A percentile compares a stretch with the other conserved stretches of the same genome.
These are phyloP conservation scores for Teunomyces pallodes DNA, from an alignment of 805 yeast species.

Conservation along the genomic window DNA sequence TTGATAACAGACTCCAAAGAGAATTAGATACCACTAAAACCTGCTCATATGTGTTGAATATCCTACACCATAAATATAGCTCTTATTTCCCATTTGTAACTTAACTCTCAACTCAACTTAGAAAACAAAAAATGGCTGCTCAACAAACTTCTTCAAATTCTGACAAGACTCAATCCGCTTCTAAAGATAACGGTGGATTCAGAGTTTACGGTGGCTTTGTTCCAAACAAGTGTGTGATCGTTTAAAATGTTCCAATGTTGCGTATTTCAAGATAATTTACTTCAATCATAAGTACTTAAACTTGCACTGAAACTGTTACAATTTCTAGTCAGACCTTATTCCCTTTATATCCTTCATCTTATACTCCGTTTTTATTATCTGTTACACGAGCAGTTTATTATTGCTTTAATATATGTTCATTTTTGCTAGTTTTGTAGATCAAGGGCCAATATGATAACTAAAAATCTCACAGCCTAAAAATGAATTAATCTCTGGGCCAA, in stretches of 20 bases:
- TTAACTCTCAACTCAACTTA: background rate
- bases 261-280: background rate
- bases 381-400: background rate
- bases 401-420: background rate
- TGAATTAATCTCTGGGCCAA: slow-evolving; percentile 41
- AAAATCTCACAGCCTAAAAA: slow-evolving; percentile 17
- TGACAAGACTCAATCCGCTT: slow-evolving; percentile 4
- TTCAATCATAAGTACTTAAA: no score
- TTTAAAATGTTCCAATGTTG: background rate
- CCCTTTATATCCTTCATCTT: background rate
- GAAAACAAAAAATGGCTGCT: slow-evolving; percentile 1
- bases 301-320: no score
- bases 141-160: slow-evolving; percentile 1
- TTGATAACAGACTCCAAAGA: background rate
- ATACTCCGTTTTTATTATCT: background rate
- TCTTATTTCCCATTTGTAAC: background rate
- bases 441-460: background rate
- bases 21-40: background rate
- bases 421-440: background rate
- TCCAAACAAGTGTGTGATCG: slow-evolving; percentile 1
- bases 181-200: slow-evolving; percentile 2
- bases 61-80: background rate
- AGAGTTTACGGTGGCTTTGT: background rate
- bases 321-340: no score
- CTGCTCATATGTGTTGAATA: no score